Percentiles rank a stretch among this genome's conserved stretches.
These are phyloP conservation scores for Neofusicoccum ribis DNA, from an alignment of 2,329 filamentous ascomycete species.

Conservation along the genomic window DNA sequence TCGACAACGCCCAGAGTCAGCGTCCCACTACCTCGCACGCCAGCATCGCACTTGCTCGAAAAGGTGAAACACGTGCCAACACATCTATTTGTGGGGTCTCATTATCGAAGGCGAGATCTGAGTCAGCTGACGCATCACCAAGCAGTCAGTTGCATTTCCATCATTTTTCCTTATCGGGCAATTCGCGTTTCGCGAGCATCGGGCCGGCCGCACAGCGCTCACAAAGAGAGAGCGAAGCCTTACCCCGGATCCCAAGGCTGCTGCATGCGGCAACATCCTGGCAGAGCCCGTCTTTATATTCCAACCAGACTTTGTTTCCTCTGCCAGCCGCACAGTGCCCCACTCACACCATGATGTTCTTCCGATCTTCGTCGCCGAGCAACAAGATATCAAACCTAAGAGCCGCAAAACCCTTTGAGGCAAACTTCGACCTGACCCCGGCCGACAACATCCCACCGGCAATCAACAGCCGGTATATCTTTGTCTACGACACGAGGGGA, in stretches of 20 bases:
- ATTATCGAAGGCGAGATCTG: not conserved
- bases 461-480: slow-evolving; percentile 5
- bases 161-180: not conserved
- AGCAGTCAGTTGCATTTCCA: not conserved
- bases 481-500: not conserved
- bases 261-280: not conserved
- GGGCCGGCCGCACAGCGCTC: not conserved
- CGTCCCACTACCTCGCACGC: too few species aligned
- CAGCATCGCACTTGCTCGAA: too few species aligned
- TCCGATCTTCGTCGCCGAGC: not conserved
- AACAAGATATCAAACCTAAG: not conserved
- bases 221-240: not conserved
- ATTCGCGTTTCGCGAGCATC: not conserved
- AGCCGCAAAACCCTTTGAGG: not conserved
- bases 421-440: not conserved
- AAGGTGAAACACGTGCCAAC: too few species aligned
- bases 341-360: not conserved
- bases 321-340: not conserved
- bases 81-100: too few species aligned
- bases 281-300: not conserved
- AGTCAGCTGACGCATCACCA: not conserved
- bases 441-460: not conserved
- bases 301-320: not conserved
- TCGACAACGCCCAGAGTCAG: too few species aligned
- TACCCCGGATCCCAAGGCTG: not conserved